These are phyloP conservation scores for Articulospora tetracladia DNA, from an alignment of 495 filamentous ascomycete species.

Conservation along the genomic window DNA sequence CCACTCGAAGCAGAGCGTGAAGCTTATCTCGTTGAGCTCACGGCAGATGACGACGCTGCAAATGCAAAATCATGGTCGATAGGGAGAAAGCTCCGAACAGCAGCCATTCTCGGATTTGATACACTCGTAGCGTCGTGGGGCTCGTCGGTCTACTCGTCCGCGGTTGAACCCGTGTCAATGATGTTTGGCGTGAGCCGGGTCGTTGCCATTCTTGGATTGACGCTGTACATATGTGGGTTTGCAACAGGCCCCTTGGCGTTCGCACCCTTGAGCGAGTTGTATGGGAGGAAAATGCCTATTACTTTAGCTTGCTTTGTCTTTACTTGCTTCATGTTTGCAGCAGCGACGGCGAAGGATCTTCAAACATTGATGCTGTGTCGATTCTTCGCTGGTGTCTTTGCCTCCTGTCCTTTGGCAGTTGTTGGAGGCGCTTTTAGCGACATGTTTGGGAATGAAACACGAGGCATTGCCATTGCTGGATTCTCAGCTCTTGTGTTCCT, in stretches of 20 bases:
- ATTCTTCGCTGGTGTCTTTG: slow-evolving; percentile 70
- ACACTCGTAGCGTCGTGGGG: slow-evolving; percentile 12
- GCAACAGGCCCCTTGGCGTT: slow-evolving; percentile 6
- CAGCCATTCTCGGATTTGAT: slow-evolving; percentile 9
- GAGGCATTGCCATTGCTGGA: slow-evolving; percentile 76
- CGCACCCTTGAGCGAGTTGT: slow-evolving; percentile 9
- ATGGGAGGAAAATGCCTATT: slow-evolving; percentile 10
- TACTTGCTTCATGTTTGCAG: slow-evolving; percentile 62
- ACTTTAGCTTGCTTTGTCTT: slow-evolving; percentile 25
- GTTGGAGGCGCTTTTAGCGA: slow-evolving; percentile 68
- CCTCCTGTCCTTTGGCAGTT: slow-evolving; percentile 65
- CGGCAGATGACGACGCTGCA: slow-evolving; percentile 3
- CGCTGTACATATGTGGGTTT: slow-evolving; percentile 15
- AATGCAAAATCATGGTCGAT: slow-evolving; percentile 15
- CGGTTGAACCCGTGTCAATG: slow-evolving; percentile 4
- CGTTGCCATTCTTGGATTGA: slow-evolving; percentile 6
- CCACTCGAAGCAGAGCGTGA: slow-evolving; percentile 2
- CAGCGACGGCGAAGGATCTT: slow-evolving; percentile 61
- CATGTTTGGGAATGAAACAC: slow-evolving; percentile 64
- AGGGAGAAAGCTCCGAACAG: not conserved
- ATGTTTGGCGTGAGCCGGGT: slow-evolving; percentile 8
- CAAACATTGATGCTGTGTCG: slow-evolving; percentile 72
- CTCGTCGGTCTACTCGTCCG: slow-evolving; percentile 8
- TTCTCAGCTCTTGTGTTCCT: slow-evolving; percentile 76
- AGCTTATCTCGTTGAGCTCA: slow-evolving; percentile 15